These are phyloP conservation scores for Heterobasidion occidentale DNA, from an alignment of 1,284 basidiomycete genomes.

Conservation along the genomic window DNA sequence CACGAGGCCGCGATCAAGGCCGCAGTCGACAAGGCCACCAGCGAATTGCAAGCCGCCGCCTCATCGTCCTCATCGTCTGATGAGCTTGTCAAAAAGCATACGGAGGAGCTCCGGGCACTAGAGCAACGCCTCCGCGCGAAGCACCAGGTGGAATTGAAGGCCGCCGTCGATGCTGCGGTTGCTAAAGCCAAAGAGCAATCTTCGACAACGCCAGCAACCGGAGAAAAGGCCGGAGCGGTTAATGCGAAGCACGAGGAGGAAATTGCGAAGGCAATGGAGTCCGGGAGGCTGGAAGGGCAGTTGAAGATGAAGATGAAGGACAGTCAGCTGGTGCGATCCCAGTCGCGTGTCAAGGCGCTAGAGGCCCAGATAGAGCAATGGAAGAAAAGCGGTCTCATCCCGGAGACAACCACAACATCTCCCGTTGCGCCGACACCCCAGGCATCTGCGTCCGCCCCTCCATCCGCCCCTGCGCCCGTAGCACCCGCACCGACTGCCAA, in stretches of 20 bases:
- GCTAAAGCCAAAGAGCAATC: constrained; percentile 23
- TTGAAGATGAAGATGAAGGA: constrained; percentile 66
- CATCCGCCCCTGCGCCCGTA: neutral
- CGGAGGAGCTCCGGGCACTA: constrained; percentile 47
- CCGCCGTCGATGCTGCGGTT: constrained; percentile 30
- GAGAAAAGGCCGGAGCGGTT: constrained; percentile 29
- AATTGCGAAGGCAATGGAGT: constrained; percentile 54
- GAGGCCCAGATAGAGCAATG: constrained; percentile 54
- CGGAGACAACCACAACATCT: constrained; percentile 9
- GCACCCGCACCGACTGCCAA: constrained; percentile 7
- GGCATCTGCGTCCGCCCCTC: constrained; percentile 14
- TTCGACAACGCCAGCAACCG: constrained; percentile 25
- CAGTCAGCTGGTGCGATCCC: constrained; percentile 47
- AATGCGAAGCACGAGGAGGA: constrained; percentile 43
- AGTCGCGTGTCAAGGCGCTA: constrained; percentile 54
- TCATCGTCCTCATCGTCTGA: constrained; percentile 21
- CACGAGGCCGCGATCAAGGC: constrained; percentile 39
- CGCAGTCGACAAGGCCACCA: constrained; percentile 47
- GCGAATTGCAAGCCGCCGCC: constrained; percentile 28
- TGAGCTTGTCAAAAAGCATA: constrained; percentile 41
- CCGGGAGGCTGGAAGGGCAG: constrained; percentile 52
- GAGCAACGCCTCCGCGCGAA: constrained; percentile 43
- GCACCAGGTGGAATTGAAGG: constrained; percentile 48
- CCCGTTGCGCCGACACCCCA: neutral
- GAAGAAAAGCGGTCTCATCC: constrained; percentile 41